Base-by-base conservation (phyloP, 805 yeast genomes). In the Hanseniaspora occidentalis region DNA sequence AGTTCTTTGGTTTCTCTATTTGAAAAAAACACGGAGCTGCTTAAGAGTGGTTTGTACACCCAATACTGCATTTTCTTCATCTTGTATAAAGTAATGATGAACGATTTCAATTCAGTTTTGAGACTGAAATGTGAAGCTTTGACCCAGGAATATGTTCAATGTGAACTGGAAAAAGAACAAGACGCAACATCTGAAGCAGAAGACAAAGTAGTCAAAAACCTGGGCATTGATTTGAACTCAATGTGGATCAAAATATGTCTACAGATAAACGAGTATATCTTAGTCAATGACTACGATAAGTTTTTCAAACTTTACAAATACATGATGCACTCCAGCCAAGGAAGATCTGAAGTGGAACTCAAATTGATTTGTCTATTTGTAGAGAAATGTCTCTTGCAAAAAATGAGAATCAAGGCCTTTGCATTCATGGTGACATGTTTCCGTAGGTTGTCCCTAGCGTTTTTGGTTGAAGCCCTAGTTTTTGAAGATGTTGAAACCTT, bases 51-150 rank as follows among this genome's bases (percentile, higher is more conserved):
- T 11, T 64, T 65, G 41, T 60, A 67, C 47, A 62, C 68, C 36
- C 96, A 88, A 53, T 84, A 84, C 51, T 58, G 75, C 31, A 69
- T 84, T 36, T 88, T 84, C 58, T 66, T 85, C 41, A 67, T 85
- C 10, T 65, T 86, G 3, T 88, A 88, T 56, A 71, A 77, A 61
- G 61, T 85, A 36, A 70, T 85, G 49, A 86, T 94, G 9, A 75
- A 72, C 37, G 84, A 84, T 56, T 60, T 61, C 45, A 53, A 51
- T 44, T 46, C 54, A 22, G 43, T 64, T 35, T 29, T 51, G 38
- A 48, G 44, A 60, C 70, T 36, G 81, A 79, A 44, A 64, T 77
- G 31, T 66, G 17, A 5, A 9, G 33, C 33, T 8, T 18, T 29
- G 4, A 29, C 18, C 10, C 16, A 29, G 5, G n/a, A 25, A 66